Evolutionary conservation across 1,284 basidiomycete species (phyloP).

Genomic region (Leucoagaricus sp.): DNA sequence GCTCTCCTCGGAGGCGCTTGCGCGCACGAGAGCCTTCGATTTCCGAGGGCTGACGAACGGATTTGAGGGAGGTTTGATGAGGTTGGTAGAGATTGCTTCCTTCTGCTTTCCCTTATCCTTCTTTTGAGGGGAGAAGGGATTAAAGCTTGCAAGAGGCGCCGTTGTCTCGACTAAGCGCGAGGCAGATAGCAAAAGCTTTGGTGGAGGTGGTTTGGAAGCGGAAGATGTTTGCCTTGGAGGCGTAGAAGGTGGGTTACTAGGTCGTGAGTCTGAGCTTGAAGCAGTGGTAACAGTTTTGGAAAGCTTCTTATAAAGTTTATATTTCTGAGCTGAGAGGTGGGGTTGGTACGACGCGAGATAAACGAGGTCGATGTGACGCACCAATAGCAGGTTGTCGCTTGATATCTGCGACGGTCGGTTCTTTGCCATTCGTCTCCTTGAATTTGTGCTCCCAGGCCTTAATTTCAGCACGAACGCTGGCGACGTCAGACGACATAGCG

Average conservation of each 20-base stretch:
- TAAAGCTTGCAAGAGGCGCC: conserved; percentile 54
- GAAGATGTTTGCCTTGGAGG: conserved; percentile 25
- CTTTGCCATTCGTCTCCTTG: conserved; percentile 55
- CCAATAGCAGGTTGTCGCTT: conserved; percentile 69
- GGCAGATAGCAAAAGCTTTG: conserved; percentile 40
- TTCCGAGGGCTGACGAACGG: conserved; percentile 58
- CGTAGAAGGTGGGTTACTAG: conserved; percentile 31
- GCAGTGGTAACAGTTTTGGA: conserved; percentile 46
- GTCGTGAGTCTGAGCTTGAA: conserved; percentile 9
- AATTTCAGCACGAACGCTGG: conserved; percentile 68
- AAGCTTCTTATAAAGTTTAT: conserved; percentile 81
- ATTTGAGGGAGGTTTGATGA: conserved; percentile 34
- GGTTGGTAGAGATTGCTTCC: conserved; percentile 16
- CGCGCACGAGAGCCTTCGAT: conserved; percentile 62
- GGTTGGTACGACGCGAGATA: conserved; percentile 23
- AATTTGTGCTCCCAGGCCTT: conserved; percentile 86
- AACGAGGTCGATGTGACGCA: conserved; percentile 38
- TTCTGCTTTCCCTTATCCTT: conserved; percentile 41
- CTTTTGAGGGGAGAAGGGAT: conserved; percentile 80
- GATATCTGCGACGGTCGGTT: conserved; percentile 80
- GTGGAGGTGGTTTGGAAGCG: conserved; percentile 32
- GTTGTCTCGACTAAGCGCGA: conserved; percentile 52
- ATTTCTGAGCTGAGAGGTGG: conserved; percentile 65
- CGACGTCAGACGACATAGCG: conserved; percentile 45
- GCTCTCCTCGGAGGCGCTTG: conserved; percentile 77